Base-by-base conservation (phyloP, 2,329 filamentous ascomycete species). In the Hymenoscyphus fructigenus region DNA sequence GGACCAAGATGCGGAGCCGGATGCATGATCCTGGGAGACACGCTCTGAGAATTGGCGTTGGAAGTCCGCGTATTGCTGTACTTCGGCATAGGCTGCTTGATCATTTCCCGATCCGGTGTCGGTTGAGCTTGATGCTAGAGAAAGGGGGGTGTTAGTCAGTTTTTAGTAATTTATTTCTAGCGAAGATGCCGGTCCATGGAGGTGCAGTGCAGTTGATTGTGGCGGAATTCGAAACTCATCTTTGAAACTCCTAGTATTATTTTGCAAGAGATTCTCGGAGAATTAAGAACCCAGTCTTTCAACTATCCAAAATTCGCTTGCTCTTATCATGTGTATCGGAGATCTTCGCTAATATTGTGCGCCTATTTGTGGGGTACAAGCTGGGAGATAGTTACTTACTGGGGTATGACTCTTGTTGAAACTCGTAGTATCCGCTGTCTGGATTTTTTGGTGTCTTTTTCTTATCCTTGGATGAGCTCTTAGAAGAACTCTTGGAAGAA, bases 1-100 rank as follows among this genome's bases (percentile, higher is more conserved):
- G 26, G 26, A 34, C 29, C n/a, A 20, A n/a, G 55, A 34, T n/a
- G 34, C 44, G 5, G 20, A 17, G 20, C 57, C 32, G 20, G 32
- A n/a, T 17, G 34, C n/a, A 6, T 20, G n/a, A 41, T 57, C 55
- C 28, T 23, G 34, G 14, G 32, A 36, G 17, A 59, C 17, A 36
- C 20, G 20, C 15, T 58, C 57, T 36, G 57, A 59, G 32, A 59
- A 32, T 23, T 36, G 17, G 17, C 34, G 57, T 32, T 59, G 57
- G 34, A 34, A 59, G 20, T 59, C 57, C 23, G 57, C 57, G n/a
- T 41, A 59, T 41, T 41, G 5, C 28, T 41, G 29, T 20, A 57
- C 55, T 57, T 57, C 55, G 15, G n/a, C 53, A 32, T 29, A 56
- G 26, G 53, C 53, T 56, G 44, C 44, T 50, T 50, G 44, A 50